A percentile compares a stretch with the other conserved stretches of the same genome.
Evolutionary conservation across 192 early-diverging fungal species (phyloP).

Genomic region (Backusella psychrophila): DNA sequence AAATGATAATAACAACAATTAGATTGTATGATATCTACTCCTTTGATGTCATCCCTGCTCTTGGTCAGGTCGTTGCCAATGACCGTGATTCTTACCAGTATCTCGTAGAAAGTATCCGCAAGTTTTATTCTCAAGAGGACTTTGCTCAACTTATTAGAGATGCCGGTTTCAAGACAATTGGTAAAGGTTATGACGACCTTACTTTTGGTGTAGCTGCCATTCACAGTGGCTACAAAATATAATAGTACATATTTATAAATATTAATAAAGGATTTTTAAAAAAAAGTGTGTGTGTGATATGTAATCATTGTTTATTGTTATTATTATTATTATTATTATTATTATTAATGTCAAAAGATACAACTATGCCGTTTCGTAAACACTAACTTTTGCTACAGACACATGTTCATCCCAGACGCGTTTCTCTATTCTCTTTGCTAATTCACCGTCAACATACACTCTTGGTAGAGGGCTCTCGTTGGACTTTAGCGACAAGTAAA

Average conservation of each 20-base stretch:
- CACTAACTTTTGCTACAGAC: conserved; percentile 6
- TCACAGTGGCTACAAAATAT: conserved; percentile 91
- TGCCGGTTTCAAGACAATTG: conserved; percentile 87
- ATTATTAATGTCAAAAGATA: neutral
- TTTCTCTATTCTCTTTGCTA: neutral
- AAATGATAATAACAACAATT: neutral
- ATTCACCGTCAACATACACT: neutral
- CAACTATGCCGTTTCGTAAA: neutral
- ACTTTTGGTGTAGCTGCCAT: conserved; percentile 98
- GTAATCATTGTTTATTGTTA: neutral
- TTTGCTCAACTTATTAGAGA: conserved; percentile 91
- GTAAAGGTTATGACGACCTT: conserved; percentile 89
- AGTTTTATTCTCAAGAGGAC: conserved; percentile 85
- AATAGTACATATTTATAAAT: neutral
- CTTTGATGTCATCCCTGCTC: conserved; percentile 87
- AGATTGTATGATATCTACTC: conserved; percentile 91
- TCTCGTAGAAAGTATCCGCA: conserved; percentile 93
- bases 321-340: neutral
- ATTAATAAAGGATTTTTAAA: neutral
- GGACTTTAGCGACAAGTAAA: neutral
- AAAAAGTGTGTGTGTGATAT: neutral
- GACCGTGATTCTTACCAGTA: conserved; percentile 96
- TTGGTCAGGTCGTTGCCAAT: conserved; percentile 85
- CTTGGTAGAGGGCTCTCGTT: neutral
- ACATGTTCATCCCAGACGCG: conserved; percentile 1